Base-by-base conservation (phyloP, 176 grass and related monocot genomes). In the Cenchrus americanus region DNA sequence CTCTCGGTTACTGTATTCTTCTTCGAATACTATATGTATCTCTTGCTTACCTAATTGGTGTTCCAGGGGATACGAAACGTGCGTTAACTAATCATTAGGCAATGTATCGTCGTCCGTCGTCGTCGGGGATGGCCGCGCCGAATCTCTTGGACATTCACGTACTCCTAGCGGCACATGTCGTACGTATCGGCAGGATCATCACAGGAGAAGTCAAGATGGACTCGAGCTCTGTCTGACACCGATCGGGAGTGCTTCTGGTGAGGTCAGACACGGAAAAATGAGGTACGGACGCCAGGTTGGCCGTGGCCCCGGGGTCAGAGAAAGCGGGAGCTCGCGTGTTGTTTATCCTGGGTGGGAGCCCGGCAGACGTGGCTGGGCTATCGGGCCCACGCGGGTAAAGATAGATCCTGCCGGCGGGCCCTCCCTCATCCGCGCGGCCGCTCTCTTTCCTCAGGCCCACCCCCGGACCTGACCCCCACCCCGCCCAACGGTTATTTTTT, bases 401-500 rank as follows among this genome's bases (percentile, higher is more conserved):
- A 18, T 68, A 6, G 7, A 8, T 8, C 50, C 77, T 46, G 10
- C 42, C 42, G 1, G 43, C 7, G 37, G 84, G 79, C 0, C 79
- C 64, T 32, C 11, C 18, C 10, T n/a, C n/a, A n/a, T n/a, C n/a
- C n/a, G n/a, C 19, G 23, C 32, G 1, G 27, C 53, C 44, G 9
- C 19, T 50, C 12, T 3, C 13, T 24, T 12, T 61, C 67, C 42
- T 14, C 21, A 22, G 57, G 7, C 4, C 53, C 17, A 8, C 1
- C 17, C 15, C 14, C 8, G 0, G 9, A 43, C 42, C 46, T 47
- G 44, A 7, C 44, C 21, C 8, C 34, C 32, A 51, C 66, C 30
- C 13, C 55, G 3, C 13, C 76, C 89, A 94, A 94, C 89, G 92
- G 89, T 80, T 70, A 48, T 59, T 89, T 94, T 94, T 94, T 82